Evolutionary conservation across 2,329 filamentous ascomycete species (phyloP), one percentile per base, ranked within the genome.

Genomic region (Tolypocladium inflatum): DNA sequence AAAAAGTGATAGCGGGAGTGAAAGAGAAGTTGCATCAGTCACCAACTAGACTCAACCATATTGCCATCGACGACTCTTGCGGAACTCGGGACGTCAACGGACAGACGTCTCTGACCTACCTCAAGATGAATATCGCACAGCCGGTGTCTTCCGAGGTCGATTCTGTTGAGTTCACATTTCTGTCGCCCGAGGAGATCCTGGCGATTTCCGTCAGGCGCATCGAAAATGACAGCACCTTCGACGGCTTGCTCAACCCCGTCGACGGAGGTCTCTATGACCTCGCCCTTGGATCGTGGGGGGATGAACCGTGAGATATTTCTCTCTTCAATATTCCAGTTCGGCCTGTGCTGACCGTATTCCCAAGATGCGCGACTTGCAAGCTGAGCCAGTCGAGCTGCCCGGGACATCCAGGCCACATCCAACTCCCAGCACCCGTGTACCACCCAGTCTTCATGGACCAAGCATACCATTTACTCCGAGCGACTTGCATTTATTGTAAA

Each of bases 401-500:
- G 7, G 95, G 94, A 59, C 94, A 99, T 76, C 84, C 89, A 60
- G 94, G 94, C 56, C 94, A 99, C 70, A 96, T 99, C 71, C 91
- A 97, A 66, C 85, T 99, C 13, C 92, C 94, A 17, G 88, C 93
- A 15, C 90, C 90, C 53, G 90, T 97, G 56, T 99, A 97, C 71
- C 93, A 97, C 73, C 90, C 93, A n/a, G 89, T 91, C 2, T 97
- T 97, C 69, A 88, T 99, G 79, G 92, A 97, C 70, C 92, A 97
- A 71, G 83, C 92, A 56, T 83, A 95, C 62, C 87, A 90, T 51
- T 79, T 99, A 52, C 80, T 99, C 23, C 86, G 91, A 65, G 88
- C 90, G 56, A 89, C 93, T 73, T 99, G 94, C 72, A 82, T 88
- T 59, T 97, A 96, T 76, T 99, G 94, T 74, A 88, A 92, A 69